Evolutionary conservation across 331 rosid species (phyloP).

Genomic region (Acacia pycnantha): DNA sequence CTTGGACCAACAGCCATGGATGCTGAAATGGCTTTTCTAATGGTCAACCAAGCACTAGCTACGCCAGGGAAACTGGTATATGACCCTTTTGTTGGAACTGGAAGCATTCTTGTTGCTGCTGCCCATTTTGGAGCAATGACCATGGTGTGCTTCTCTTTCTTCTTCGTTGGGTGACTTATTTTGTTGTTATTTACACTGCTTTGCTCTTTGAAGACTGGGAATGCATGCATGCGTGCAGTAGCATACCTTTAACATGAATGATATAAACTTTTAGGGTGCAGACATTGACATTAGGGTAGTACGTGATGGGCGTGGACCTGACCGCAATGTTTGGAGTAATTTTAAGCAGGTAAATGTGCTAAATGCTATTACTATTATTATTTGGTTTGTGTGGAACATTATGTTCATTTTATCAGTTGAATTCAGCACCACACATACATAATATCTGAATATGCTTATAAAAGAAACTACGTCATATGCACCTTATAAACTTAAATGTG

Average conservation of each 20-base stretch:
- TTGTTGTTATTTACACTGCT: not conserved
- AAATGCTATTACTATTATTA: conserved; percentile 14
- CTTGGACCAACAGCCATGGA: conserved; percentile 99
- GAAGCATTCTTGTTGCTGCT: conserved; percentile 88
- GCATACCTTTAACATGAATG: conserved; percentile 24
- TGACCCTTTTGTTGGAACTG: conserved; percentile 97
- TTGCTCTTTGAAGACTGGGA: conserved; percentile 8
- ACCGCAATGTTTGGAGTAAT: conserved; percentile 96
- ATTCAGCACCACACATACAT: conserved; percentile 17
- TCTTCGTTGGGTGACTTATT: not conserved
- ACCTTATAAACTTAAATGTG: conserved; percentile 23
- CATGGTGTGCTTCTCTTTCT: conserved; percentile 59
- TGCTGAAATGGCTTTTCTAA: conserved; percentile 93
- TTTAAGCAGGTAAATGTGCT: conserved; percentile 80
- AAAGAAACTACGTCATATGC: not conserved
- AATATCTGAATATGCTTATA: conserved; percentile 4
- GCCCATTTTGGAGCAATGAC: conserved; percentile 98
- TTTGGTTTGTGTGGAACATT: not conserved
- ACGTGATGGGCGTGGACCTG: conserved; percentile 97
- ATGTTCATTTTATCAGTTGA: conserved; percentile 1
- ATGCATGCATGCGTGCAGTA: not conserved
- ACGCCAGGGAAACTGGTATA: conserved; percentile 75
- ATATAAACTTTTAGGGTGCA: conserved; percentile 76
- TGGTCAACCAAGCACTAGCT: conserved; percentile 93
- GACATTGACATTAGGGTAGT: conserved; percentile 97